Evolutionary conservation across 2,329 filamentous ascomycete species (phyloP), one percentile per base, ranked within the genome.

Genomic region (Aspergillus luchuensis): DNA sequence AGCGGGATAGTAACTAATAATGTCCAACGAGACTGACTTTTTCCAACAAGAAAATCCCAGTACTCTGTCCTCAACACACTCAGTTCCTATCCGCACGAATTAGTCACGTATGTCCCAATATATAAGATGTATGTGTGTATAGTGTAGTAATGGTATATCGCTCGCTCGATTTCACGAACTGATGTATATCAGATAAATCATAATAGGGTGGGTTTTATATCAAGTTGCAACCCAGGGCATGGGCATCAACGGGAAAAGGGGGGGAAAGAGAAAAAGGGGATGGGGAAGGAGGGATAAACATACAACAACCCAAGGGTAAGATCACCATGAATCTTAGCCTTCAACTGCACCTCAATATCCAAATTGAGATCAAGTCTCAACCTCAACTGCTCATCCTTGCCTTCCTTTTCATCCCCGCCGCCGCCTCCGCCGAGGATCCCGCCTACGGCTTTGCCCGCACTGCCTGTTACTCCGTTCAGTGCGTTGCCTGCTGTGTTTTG

Each of bases 291-390:
- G 38, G 7, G 30, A 13, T n/a, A 48, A 5, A 87, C 85, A 80
- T 84, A 91, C 89, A 89, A 85, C 71, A 93, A 81, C 66, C 87
- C 88, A 66, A 93, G 77, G 36, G 90, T 91, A 64, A 95, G 78
- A 78, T 94, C 91, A 69, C 91, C 91, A 68, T 91, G 87, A 66
- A 93, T 91, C 73, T 87, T 87, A 28, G 90, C 90, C 81, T 93
- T 93, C 65, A 93, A 82, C 70, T 91, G 88, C 63, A 93, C 90
- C 75, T 93, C 90, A 48, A 93, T 82, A 66, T 93, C 90, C 59
- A 93, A 80, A 74, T 92, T 91, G 56, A 91, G 80, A 71, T 92
- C 90, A 15, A 93, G 79, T 45, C 87, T 84, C 71, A 91, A 77
- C 74, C 87, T 87, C 33, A 92, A 76, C 41, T 90, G 89, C 69